Evolutionary conservation across 2,329 filamentous ascomycete genomes (phyloP), one percentile per base, ranked within the genome.

Genomic region (Pezizomycotina sp.): DNA sequence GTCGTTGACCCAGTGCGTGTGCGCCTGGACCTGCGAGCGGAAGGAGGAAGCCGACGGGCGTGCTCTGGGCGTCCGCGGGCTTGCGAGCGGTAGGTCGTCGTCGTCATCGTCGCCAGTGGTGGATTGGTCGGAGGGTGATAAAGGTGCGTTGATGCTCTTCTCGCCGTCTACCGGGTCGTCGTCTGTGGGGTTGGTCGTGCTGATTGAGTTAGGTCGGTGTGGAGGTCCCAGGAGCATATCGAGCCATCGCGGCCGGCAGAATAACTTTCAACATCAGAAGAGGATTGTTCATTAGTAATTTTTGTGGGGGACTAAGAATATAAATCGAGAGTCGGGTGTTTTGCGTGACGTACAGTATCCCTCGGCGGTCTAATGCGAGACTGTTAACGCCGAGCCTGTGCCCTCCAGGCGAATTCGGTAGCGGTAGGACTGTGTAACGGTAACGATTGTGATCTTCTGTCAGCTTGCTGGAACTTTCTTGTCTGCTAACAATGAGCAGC

Each of bases 1-100:
- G 57, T 92, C 84, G 60, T 92, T 93, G 60, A 93, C 77, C 84
- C 84, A 93, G 58, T 92, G 82, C 32, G 82, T 92, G 57, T 93
- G 84, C 6, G 84, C 83, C 48, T 71, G 67, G 10, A 65, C 67
- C 50, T 73, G 69, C 26, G 66, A 58, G 42, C 70, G 69, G 53
- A 76, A 74, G 15, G 60, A 67, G 32, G 71, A 71, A 12, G 62
- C 61, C 27, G 62, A 53, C 42, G 60, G 60, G 5, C 36, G 34
- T 19, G 47, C 34, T 9, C 34, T 33, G 37, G 36, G 31, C 26
- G 34, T 38, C 21, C 15, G 37, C 19, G 20, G 35, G 31, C n/a
- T n/a, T n/a, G n/a, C n/a, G n/a, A n/a, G n/a, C n/a, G n/a, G n/a
- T n/a, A n/a, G n/a, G n/a, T n/a, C n/a, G n/a, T n/a, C n/a, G n/a